Evolutionary conservation across 1,139 yeast genomes (phyloP), one percentile per base, ranked within the genome.

Genomic region (Yamadazyma spencermartinsiae): DNA sequence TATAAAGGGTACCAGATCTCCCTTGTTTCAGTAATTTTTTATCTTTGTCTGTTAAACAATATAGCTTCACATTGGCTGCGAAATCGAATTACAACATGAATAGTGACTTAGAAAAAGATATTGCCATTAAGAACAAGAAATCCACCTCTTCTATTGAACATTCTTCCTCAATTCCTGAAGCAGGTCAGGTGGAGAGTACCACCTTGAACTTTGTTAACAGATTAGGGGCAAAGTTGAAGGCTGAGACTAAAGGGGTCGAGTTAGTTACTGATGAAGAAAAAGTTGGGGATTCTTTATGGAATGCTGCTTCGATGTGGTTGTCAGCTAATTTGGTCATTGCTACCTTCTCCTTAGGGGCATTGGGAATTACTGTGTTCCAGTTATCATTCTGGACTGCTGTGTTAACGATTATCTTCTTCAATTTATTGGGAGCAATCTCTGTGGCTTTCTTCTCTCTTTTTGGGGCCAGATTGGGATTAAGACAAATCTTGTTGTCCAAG

Each of bases 271-370:
- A 79, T 42, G 82, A 76, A 38, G 86, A 82, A 56, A 76, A 80
- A 48, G 69, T 74, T 31, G 87, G 82, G 40, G 59, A 56, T 37
- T 79, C 86, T 24, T 56, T 83, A 39, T 67, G 78, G 68, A 76
- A 74, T 49, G 86, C 92, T 19, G 88, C 89, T 29, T 73, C 90
- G 38, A 86, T 88, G 95, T 88, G 96, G 96, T 74, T 85, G 54
- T 83, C 94, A 14, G 95, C 95, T 25, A 88, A 89, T 63, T 69
- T 86, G 76, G 96, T 87, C 40, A 78, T 88, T 56, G 88, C 96
- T 15, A 79, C 95, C 17, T 82, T 78, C 54, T 72, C 95, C 2
- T 68, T 87, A 36, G 97, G 97, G 57, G 84, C 85, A 41, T 65
- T 89, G 37, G 96, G 96, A 40, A 68, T 80, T 35, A 60, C 76